These are phyloP conservation scores for Ulota crispa DNA, from an alignment of 225 moss, liverwort and hornwort species.

Conservation along the genomic window DNA sequence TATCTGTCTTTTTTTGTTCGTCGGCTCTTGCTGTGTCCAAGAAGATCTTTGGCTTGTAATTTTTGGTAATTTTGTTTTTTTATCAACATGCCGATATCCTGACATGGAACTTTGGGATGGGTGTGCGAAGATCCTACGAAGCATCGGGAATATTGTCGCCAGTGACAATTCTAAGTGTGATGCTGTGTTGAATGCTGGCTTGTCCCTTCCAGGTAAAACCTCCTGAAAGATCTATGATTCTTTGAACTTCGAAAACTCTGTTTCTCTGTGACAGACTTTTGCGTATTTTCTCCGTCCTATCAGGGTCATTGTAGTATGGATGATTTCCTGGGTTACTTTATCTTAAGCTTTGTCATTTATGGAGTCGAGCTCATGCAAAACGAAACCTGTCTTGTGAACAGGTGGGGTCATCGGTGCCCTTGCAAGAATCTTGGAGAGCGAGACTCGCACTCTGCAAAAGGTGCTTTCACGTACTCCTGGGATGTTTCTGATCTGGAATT, in stretches of 20 bases:
- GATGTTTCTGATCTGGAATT: neutral
- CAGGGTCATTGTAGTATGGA: neutral
- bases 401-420: constrained; percentile 83
- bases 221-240: neutral
- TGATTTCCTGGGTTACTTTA: constrained; percentile 3
- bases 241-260: neutral
- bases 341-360: constrained; percentile 10
- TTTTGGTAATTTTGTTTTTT: neutral
- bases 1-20: neutral
- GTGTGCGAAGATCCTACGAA: constrained; percentile 70
- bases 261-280: neutral
- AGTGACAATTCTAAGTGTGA: constrained; percentile 87
- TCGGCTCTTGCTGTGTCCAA: neutral
- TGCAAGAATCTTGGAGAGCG: constrained; percentile 83
- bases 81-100: neutral
- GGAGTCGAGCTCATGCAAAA: neutral
- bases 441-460: constrained; percentile 85
- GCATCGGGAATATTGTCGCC: constrained; percentile 85
- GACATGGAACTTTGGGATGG: constrained; percentile 22
- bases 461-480: constrained; percentile 30
- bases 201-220: constrained; percentile 66
- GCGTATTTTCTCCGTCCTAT: neutral
- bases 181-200: constrained; percentile 73
- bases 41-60: neutral
- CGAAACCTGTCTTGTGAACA: constrained; percentile 30